Percentiles rank a stretch among this genome's conserved stretches.
Evolutionary conservation across 306 rosid genomes (phyloP).

Genomic region (Medicago truncatula): DNA sequence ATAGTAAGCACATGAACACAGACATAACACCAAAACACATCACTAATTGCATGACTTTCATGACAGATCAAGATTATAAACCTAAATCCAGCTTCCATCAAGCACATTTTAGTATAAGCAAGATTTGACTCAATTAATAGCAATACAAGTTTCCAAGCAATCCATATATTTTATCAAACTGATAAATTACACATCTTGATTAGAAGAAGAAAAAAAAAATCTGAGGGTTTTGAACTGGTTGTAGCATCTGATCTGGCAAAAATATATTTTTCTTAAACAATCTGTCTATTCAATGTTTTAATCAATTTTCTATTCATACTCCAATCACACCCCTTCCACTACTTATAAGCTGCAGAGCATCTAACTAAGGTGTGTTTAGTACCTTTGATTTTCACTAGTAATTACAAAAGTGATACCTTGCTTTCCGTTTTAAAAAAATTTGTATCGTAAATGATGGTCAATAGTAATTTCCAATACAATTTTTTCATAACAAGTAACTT

Average conservation of each 20-base stretch:
- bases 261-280: conserved; percentile 9
- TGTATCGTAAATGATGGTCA: background rate
- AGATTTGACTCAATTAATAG: conserved; percentile 12
- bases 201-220: background rate
- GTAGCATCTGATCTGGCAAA: conserved; percentile 10
- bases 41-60: conserved; percentile 28
- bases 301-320: conserved; percentile 1
- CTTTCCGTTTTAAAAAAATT: background rate
- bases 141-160: conserved; percentile 27
- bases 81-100: conserved; percentile 21
- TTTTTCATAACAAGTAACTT: background rate
- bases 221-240: background rate
- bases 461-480: background rate
- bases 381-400: background rate
- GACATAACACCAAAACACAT: conserved; percentile 20
- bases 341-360: background rate
- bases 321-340: background rate
- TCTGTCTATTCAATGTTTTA: conserved; percentile 1
- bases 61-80: conserved; percentile 11
- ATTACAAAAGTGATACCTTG: background rate
- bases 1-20: conserved; percentile 35
- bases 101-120: conserved; percentile 24
- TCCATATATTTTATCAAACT: conserved; percentile 8
- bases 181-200: background rate
- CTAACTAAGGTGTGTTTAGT: background rate